phyloP scores from a whole-genome alignment of 163 green algal genomes.

The Coccomyxa subellipsoidea region DNA sequence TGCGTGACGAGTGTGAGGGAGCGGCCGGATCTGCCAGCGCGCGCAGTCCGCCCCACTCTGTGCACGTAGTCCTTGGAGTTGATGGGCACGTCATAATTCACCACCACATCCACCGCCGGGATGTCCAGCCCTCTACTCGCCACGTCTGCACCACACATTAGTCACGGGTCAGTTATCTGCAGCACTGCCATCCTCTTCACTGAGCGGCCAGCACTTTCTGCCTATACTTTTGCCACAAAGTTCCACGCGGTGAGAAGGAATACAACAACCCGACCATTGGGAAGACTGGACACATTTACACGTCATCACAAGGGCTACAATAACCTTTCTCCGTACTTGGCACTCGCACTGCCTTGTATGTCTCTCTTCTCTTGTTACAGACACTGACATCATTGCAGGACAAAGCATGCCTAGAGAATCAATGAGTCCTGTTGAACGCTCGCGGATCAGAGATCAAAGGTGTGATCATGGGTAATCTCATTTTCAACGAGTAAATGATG shows the following conservation, averaged over 20 bases:
- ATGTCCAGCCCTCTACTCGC: slow-evolving; percentile 94
- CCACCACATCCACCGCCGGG: slow-evolving; percentile 88
- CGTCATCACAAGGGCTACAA: no score
- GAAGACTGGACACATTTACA: no score
- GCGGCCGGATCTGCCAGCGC: slow-evolving; percentile 85
- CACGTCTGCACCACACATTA: slow-evolving; percentile 71
- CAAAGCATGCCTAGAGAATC: no score
- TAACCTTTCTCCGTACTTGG: no score
- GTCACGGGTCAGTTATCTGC: not conserved
- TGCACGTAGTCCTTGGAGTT: slow-evolving; percentile 99
- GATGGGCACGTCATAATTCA: slow-evolving; percentile 96
- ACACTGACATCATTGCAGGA: no score
- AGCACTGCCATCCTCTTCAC: not conserved
- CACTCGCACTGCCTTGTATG: no score
- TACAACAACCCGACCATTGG: no score
- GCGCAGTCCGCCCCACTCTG: slow-evolving; percentile 90
- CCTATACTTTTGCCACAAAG: no score
- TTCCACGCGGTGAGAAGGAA: no score
- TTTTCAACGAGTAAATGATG: not conserved
- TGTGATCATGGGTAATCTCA: not conserved
- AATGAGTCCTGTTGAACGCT: not conserved
- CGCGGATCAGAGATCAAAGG: not conserved
- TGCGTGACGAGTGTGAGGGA: slow-evolving; percentile 95
- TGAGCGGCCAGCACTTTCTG: no score
- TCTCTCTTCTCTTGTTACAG: no score